Percentiles rank a stretch among this genome's conserved stretches.
phyloP scores from a whole-genome alignment of 2,329 filamentous ascomycete species.

The Pestalotiopsis sp. region DNA sequence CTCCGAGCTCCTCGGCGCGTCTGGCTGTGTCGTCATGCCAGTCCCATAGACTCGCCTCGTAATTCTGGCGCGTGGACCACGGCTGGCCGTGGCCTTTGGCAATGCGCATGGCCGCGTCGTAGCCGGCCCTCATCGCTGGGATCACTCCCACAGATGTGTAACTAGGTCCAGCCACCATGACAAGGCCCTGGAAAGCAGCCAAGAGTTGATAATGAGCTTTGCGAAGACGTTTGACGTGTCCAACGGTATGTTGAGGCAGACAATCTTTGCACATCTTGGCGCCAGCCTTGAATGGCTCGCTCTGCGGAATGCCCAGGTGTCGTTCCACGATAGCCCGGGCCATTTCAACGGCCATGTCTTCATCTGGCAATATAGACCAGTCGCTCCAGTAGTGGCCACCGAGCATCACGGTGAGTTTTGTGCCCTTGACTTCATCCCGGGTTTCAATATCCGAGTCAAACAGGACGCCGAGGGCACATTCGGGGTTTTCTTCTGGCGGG shows the following conservation, averaged over 20 bases:
- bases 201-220: constrained; percentile 57
- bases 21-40: background rate
- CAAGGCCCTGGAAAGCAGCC: constrained; percentile 58
- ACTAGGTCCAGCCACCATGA: constrained; percentile 65
- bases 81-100: constrained; percentile 25
- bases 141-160: constrained; percentile 56
- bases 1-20: background rate
- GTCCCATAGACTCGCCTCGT: background rate
- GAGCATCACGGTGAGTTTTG: constrained; percentile 91
- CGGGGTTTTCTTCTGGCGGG: constrained; percentile 73
- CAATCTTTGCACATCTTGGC: constrained; percentile 67
- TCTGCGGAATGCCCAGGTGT: constrained; percentile 70
- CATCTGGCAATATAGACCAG: constrained; percentile 58
- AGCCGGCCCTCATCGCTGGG: constrained; percentile 52
- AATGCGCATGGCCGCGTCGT: constrained; percentile 44
- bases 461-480: constrained; percentile 85
- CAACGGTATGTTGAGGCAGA: constrained; percentile 88
- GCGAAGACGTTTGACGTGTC: constrained; percentile 68
- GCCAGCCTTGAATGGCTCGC: constrained; percentile 61
- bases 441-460: constrained; percentile 74
- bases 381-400: constrained; percentile 90
- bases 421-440: constrained; percentile 52
- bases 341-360: constrained; percentile 68
- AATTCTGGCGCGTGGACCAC: constrained; percentile 18
- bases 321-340: constrained; percentile 70